phyloP scores from a whole-genome alignment of 2,329 filamentous ascomycete species.

The Penicillium decumbens region DNA sequence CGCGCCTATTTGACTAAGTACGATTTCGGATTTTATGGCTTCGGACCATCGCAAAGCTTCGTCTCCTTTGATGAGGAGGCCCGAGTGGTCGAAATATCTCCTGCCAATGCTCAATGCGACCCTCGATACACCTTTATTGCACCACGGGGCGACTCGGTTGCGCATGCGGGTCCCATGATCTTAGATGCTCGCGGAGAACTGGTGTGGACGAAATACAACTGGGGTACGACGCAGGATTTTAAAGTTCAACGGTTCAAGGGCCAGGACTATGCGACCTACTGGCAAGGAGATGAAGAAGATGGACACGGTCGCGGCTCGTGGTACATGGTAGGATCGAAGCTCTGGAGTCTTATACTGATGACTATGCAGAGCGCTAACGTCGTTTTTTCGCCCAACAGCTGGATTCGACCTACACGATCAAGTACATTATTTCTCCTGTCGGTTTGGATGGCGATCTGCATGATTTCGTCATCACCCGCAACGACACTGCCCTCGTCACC shows the following conservation, averaged over 20 bases:
- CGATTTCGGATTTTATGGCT: slow-evolving; percentile 30
- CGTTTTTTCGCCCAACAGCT: slow-evolving; percentile 12
- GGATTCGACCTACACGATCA: slow-evolving; percentile 30
- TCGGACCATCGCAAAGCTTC: slow-evolving; percentile 28
- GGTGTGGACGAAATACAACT: slow-evolving; percentile 31
- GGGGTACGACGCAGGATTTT: slow-evolving; percentile 44
- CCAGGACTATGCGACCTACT: slow-evolving; percentile 46
- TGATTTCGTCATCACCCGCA: slow-evolving; percentile 42
- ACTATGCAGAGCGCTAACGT: slow-evolving; percentile 1
- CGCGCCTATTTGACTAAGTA: slow-evolving; percentile 22
- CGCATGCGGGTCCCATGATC: slow-evolving; percentile 41
- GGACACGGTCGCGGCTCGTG: slow-evolving; percentile 39
- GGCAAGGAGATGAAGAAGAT: slow-evolving; percentile 46
- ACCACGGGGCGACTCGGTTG: slow-evolving; percentile 30
- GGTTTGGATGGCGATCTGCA: slow-evolving; percentile 38
- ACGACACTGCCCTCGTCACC: slow-evolving; percentile 42
- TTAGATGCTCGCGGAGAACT: slow-evolving; percentile 28
- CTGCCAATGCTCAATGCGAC: slow-evolving; percentile 27
- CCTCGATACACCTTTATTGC: slow-evolving; percentile 29
- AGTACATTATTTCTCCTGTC: slow-evolving; percentile 20
- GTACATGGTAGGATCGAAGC: slow-evolving; percentile 29
- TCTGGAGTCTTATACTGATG: slow-evolving; percentile 15
- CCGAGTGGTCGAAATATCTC: slow-evolving; percentile 24
- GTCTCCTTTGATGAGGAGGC: slow-evolving; percentile 30
- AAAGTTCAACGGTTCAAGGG: slow-evolving; percentile 45